These are phyloP conservation scores for Trifolium repens DNA, from an alignment of 306 rosid genomes.

Conservation along the genomic window DNA sequence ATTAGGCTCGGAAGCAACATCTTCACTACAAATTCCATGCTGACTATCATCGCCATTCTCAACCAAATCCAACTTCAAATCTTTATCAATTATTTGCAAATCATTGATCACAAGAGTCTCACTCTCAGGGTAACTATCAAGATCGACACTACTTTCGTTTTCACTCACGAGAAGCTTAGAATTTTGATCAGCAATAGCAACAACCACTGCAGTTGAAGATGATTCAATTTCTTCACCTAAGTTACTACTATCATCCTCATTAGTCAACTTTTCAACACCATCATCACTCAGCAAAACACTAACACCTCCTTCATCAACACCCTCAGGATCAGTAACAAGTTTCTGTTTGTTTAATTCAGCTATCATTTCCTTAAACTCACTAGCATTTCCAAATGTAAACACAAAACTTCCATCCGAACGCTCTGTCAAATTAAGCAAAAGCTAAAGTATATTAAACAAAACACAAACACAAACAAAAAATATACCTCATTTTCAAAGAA, in stretches of 20 bases:
- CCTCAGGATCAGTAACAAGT: slow-evolving; percentile 34
- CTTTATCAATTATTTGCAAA: slow-evolving; percentile 14
- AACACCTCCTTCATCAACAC: slow-evolving; percentile 31
- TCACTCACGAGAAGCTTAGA: slow-evolving; percentile 28
- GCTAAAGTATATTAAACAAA: slow-evolving; percentile 2
- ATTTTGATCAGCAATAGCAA: slow-evolving; percentile 42
- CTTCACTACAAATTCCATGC: slow-evolving; percentile 24
- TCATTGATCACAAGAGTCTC: slow-evolving; percentile 34
- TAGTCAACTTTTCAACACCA: slow-evolving; percentile 39
- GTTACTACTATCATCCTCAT: slow-evolving; percentile 40
- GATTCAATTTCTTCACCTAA: slow-evolving; percentile 40
- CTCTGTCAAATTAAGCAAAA: slow-evolving; percentile 55
- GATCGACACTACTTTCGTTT: slow-evolving; percentile 32
- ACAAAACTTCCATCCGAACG: slow-evolving; percentile 62
- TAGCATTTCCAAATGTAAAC: slow-evolving; percentile 57
- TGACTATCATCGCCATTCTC: slow-evolving; percentile 43
- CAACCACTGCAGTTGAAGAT: slow-evolving; percentile 37
- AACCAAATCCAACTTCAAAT: slow-evolving; percentile 34
- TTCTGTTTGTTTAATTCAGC: slow-evolving; percentile 38
- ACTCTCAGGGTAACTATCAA: slow-evolving; percentile 27
- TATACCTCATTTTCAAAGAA: background rate
- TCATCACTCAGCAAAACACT: slow-evolving; percentile 38
- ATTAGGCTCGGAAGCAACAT: slow-evolving; percentile 31
- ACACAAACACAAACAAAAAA: background rate
- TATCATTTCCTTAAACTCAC: slow-evolving; percentile 43